A percentile compares a stretch with the other conserved stretches of the same genome.
Evolutionary conservation across 2,329 filamentous ascomycete species (phyloP).

Genomic region (Aspergillus uvarum): DNA sequence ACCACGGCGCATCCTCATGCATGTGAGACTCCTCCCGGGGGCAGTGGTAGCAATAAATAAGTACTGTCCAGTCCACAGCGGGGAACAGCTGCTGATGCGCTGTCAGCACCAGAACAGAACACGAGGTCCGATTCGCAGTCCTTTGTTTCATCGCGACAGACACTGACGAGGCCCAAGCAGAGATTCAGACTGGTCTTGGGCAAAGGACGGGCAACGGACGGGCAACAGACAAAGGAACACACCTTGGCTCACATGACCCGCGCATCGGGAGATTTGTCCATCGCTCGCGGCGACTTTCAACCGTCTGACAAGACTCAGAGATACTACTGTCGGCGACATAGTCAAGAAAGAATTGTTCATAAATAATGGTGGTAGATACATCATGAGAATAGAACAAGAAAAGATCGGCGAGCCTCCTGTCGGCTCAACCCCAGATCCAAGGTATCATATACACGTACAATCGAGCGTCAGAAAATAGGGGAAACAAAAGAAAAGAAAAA

Average conservation of each 20-base stretch:
- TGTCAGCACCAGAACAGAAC: not conserved
- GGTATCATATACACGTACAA: slow-evolving; percentile 40
- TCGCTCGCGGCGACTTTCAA: not conserved
- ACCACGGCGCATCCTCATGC: too few species aligned
- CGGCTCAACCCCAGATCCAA: slow-evolving; percentile 17
- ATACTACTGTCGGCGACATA: not conserved
- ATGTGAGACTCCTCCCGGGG: too few species aligned
- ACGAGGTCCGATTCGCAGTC: not conserved
- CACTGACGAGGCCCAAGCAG: too few species aligned
- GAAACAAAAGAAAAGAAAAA: not conserved
- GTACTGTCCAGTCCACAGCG: too few species aligned
- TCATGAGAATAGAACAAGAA: slow-evolving; percentile 4
- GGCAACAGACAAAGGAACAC: not conserved
- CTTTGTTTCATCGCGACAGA: not conserved
- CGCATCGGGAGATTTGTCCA: not conserved
- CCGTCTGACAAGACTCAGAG: too few species aligned
- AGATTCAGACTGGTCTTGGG: too few species aligned
- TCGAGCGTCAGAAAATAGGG: slow-evolving; percentile 11
- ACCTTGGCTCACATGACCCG: not conserved
- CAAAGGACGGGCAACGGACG: too few species aligned
- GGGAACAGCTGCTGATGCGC: not conserved
- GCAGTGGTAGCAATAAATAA: too few species aligned
- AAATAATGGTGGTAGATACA: slow-evolving; percentile 11
- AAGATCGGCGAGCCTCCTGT: not conserved
- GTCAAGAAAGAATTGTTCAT: not conserved